These are phyloP conservation scores for Hypoxylon rubiginosum DNA, from an alignment of 2,329 filamentous ascomycete species.

Conservation along the genomic window DNA sequence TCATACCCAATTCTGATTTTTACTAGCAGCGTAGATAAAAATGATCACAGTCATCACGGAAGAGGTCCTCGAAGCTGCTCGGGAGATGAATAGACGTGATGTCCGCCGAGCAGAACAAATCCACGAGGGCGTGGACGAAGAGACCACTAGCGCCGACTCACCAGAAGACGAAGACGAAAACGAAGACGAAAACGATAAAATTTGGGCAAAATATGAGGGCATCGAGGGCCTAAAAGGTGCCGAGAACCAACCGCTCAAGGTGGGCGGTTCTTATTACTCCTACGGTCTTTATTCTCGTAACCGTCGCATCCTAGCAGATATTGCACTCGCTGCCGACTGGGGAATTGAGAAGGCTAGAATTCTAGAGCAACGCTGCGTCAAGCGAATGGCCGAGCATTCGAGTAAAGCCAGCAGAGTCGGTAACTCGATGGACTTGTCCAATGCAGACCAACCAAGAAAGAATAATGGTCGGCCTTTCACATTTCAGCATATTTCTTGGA, in stretches of 20 bases:
- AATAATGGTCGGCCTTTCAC: conserved; percentile 26
- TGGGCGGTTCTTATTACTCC: conserved; percentile 25
- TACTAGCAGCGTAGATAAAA: not conserved
- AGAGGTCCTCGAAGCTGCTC: conserved; percentile 29
- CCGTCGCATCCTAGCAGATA: conserved; percentile 32
- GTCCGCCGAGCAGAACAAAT: conserved; percentile 13
- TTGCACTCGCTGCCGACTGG: conserved; percentile 34
- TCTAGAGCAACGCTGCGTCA: conserved; percentile 23
- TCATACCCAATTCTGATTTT: not conserved
- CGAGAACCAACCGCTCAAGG: conserved; percentile 19
- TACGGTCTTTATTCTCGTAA: conserved; percentile 33
- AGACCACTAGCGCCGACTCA: not conserved
- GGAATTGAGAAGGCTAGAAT: conserved; percentile 24
- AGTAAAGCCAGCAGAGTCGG: too few relatives aligned
- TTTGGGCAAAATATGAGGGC: conserved; percentile 28
- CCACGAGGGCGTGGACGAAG: not conserved
- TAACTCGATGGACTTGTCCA: not conserved
- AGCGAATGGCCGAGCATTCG: not conserved
- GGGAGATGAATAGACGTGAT: conserved; percentile 35
- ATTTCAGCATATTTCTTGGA: conserved; percentile 30
- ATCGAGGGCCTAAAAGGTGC: conserved; percentile 24
- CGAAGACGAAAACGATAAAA: conserved; percentile 22
- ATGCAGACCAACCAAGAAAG: conserved; percentile 23
- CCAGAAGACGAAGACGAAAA: conserved; percentile 5
- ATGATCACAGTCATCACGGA: conserved; percentile 32